phyloP scores from a whole-genome alignment of 2,329 filamentous ascomycete genomes.

The Fusarium praegraminearum region DNA sequence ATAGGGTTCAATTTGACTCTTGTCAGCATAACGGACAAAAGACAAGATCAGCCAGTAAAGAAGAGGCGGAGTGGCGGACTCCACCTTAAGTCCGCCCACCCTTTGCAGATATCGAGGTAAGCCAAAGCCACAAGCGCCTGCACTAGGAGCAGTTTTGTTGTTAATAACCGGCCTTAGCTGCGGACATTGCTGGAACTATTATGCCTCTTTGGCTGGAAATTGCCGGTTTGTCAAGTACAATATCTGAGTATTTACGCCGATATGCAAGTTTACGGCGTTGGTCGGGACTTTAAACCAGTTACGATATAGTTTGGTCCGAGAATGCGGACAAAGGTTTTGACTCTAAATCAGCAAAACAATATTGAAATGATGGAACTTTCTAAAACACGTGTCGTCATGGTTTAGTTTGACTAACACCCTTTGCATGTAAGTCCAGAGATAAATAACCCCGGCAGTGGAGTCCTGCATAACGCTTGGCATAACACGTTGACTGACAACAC shows the following conservation, averaged over 20 bases:
- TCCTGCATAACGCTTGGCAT: constrained; percentile 36
- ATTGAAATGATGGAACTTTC: constrained; percentile 11
- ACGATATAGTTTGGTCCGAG: constrained; percentile 25
- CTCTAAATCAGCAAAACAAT: background rate
- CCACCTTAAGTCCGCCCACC: constrained; percentile 43
- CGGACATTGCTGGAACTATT: constrained; percentile 21
- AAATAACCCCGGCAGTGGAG: constrained; percentile 5
- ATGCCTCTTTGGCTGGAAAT: background rate
- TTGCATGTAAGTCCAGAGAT: constrained; percentile 8
- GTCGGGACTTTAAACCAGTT: constrained; percentile 13
- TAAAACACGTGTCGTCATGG: constrained; percentile 11
- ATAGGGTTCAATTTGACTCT: constrained; percentile 8
- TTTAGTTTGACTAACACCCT: background rate
- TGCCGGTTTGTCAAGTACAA: background rate
- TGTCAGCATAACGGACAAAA: constrained; percentile 41
- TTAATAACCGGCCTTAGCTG: constrained; percentile 11
- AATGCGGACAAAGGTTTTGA: constrained; percentile 20
- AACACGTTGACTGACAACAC: constrained; percentile 7
- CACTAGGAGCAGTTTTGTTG: constrained; percentile 28
- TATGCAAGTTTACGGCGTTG: constrained; percentile 14
- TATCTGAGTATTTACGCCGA: constrained; percentile 6
- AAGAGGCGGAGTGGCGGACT: constrained; percentile 40
- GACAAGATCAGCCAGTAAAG: constrained; percentile 11
- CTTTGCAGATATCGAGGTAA: constrained; percentile 42
- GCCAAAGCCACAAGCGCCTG: constrained; percentile 41